Base-by-base conservation (phyloP, 345 rosid genomes). In the Litchi chinensis region DNA sequence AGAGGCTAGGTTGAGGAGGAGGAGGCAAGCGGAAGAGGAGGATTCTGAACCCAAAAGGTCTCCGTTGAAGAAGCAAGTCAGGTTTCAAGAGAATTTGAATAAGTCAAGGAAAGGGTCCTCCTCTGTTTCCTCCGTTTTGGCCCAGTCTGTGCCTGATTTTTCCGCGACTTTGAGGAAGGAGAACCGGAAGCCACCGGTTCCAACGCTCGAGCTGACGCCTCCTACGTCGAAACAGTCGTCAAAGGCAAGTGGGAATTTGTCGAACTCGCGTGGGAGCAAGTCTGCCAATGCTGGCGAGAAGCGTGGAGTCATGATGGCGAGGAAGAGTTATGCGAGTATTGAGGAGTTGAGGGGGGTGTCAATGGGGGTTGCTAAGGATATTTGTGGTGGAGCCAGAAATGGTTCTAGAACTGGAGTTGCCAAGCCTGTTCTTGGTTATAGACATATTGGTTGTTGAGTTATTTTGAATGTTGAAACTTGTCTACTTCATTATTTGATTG, bases 131-230 rank as follows among this genome's bases (percentile, higher is more conserved):
- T 85, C 92, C 60, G 74, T 86, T 8, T 80, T 93, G 88, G 90
- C 90, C 12, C 96, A 92, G 64, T 93, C 99, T 0, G 94, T 95
- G 75, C 97, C 97, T 39, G 92, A 95, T 82, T 93, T 92, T 86
- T 88, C 93, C 3, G 76, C 93, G 1, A 74, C 88, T 65, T 74
- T 93, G 80, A 86, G 91, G 15, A 95, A 95, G 73, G 98, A 95
- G 80, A 95, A 92, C 65, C 82, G 95, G 44, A 89, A 86, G 67
- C 99, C 98, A 56, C 72, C 62, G 50, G 60, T 59, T 16, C 66
- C 74, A 9, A 28, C 73, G 59, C 71, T 81, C 26, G 91, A 89
- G 41, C 59, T 87, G 79, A 88, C 98, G 4, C 92, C 97, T 5
- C 92, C 97, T 3, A 89, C 92, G 39, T 5, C 83, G 15, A 86